Percentiles rank a stretch among this genome's conserved stretches.
Evolutionary conservation across 2,329 filamentous ascomycete species (phyloP).

Genomic region (Colletotrichum godetiae): DNA sequence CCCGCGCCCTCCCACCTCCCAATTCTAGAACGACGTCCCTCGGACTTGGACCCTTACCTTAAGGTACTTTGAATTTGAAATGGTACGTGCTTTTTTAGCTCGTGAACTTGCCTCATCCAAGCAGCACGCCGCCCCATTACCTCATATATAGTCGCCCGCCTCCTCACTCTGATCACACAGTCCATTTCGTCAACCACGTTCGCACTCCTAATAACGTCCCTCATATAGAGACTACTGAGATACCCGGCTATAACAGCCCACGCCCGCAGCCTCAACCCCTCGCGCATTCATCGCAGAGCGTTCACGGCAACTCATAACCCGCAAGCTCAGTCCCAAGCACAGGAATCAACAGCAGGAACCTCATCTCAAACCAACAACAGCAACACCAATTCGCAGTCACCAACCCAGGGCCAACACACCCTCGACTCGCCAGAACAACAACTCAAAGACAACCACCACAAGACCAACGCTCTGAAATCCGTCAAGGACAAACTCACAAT

Average conservation of each 20-base stretch:
- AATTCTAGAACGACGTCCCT: slow-evolving; percentile 1
- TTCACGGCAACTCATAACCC: slow-evolving; percentile 27
- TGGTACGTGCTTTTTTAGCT: slow-evolving; percentile 24
- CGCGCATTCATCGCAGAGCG: slow-evolving; percentile 17
- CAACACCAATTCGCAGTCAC: slow-evolving; percentile 12
- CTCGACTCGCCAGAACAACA: slow-evolving; percentile 31
- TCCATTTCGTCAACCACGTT: neutral
- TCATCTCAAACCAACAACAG: slow-evolving; percentile 8
- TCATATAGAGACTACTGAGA: slow-evolving; percentile 10
- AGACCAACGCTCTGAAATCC: neutral
- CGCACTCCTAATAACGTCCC: neutral
- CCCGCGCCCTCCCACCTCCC: neutral
- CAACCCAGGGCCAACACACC: slow-evolving; percentile 20
- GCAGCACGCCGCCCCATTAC: neutral
- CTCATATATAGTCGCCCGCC: slow-evolving; percentile 15
- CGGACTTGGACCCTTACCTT: neutral
- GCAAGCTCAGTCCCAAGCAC: slow-evolving; percentile 18
- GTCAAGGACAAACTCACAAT: slow-evolving; percentile 51
- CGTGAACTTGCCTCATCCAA: slow-evolving; percentile 12
- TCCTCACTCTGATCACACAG: neutral
- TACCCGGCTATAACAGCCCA: slow-evolving; percentile 16
- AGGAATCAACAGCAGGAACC: slow-evolving; percentile 4
- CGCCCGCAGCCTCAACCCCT: neutral
- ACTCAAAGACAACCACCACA: neutral
- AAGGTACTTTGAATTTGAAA: slow-evolving; percentile 1